Evolutionary conservation across 2,329 filamentous ascomycete species (phyloP), one percentile per base, ranked within the genome.

Genomic region (Biscogniauxia marginata): DNA sequence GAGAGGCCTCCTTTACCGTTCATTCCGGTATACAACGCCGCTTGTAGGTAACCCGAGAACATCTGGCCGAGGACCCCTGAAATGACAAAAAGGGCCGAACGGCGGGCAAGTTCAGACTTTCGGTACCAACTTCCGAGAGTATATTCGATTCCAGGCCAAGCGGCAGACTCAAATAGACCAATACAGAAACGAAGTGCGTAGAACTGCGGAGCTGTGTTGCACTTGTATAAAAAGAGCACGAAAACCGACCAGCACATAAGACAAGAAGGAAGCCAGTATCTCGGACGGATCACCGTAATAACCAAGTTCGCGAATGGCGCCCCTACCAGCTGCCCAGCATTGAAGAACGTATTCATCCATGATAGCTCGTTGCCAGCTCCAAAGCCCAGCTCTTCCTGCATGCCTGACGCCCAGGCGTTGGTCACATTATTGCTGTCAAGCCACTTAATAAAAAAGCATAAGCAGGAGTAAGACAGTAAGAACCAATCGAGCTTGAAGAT

Each of bases 111-210:
- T 62, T 86, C 84, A 11, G 77, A 76, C 49, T 77, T 79, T 57
- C 81, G 80, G 64, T 86, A 86, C 83, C 83, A 86, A 0, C 76
- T 82, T 0, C 80, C 82, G 6, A 86, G 74, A 20, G 82, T 75
- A 47, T 79, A 76, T 47, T 82, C 71, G 46, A 84, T 76, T 22
- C 82, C 83, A 0, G 83, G 82, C 47, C 79, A 81, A 48, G 83
- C 83, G 0, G 79, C 78, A 7, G 77, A 77, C 65, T 84, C 83
- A 44, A 83, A 77, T 0, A 83, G 65, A 47, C 83, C 83, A 24
- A 84, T 75, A 46, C 83, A 73, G 55, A 84, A 79, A 6, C 84
- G 76, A 0, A 85, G 70, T 2, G 76, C 76, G 19, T 78, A 79
- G 24, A 78, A 72, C 20, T 77, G 68, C 5, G 63, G 49, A 0